Conservation (phyloP, 495 filamentous ascomycete genomes). For the Trichoderma virens region DNA sequence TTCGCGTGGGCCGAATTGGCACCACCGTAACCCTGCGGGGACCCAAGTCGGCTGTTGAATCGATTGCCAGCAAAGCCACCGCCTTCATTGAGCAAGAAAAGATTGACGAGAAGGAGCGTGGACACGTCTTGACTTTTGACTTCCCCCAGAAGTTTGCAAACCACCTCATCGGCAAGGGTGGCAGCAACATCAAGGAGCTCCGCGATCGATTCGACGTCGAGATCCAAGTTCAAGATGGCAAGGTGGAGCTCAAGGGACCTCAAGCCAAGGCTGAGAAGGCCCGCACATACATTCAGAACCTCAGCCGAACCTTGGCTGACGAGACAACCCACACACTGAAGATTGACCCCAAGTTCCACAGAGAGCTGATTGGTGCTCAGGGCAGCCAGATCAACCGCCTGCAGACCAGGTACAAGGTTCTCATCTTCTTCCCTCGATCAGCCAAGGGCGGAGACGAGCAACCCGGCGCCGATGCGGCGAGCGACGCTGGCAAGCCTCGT, state of each 20-base stretch:
- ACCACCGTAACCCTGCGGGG: slow-evolving; percentile 66
- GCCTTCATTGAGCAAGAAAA: slow-evolving; percentile 77
- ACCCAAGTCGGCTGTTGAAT: slow-evolving; percentile 59
- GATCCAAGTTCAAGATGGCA: slow-evolving; percentile 75
- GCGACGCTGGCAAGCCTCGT: slow-evolving; percentile 59
- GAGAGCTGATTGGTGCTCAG: slow-evolving; percentile 81
- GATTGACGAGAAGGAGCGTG: slow-evolving; percentile 81
- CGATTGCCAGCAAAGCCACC: slow-evolving; percentile 58
- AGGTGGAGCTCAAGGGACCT: slow-evolving; percentile 53
- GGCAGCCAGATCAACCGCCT: slow-evolving; percentile 89
- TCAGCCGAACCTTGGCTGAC: slow-evolving; percentile 76
- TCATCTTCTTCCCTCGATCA: slow-evolving; percentile 85
- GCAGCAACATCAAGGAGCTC: slow-evolving; percentile 91
- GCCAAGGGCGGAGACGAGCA: slow-evolving; percentile 60
- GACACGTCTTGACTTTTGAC: slow-evolving; percentile 74
- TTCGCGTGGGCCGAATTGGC: slow-evolving; percentile 53
- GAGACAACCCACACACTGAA: slow-evolving; percentile 80
- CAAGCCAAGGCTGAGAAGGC: slow-evolving; percentile 69
- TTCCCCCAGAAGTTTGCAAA: slow-evolving; percentile 93
- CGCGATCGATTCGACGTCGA: slow-evolving; percentile 96
- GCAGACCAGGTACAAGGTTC: slow-evolving; percentile 81
- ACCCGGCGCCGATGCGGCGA: slow-evolving; percentile 57
- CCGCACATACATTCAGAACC: slow-evolving; percentile 62
- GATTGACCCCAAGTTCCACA: slow-evolving; percentile 78
- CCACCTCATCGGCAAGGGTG: slow-evolving; percentile 83